Evolutionary conservation across 495 filamentous ascomycete species (phyloP).

Genomic region (Lichina pygmaea): DNA sequence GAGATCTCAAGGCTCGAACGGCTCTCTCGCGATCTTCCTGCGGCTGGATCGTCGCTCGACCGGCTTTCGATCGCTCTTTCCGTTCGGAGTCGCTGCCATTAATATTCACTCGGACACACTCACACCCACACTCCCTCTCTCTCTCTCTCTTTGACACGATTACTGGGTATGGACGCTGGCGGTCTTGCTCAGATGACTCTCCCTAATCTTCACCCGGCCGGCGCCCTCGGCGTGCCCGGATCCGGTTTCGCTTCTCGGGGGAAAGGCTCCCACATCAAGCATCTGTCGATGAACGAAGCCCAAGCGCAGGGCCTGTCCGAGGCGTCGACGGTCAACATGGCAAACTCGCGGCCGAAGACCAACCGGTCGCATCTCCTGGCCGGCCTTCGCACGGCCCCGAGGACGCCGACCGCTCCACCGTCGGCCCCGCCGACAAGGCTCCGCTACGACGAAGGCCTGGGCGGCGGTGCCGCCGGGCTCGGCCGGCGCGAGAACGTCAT

Average conservation of each 20-base stretch:
- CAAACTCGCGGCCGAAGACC: constrained; percentile 50
- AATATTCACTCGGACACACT: too few relatives aligned
- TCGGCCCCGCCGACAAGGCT: constrained; percentile 28
- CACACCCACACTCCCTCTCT: too few relatives aligned
- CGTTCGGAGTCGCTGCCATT: too few relatives aligned
- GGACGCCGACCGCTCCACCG: constrained; percentile 45
- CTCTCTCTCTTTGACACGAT: background rate
- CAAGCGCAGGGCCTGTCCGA: constrained; percentile 39
- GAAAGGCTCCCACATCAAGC: constrained; percentile 63
- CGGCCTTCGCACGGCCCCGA: constrained; percentile 77
- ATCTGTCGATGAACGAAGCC: constrained; percentile 30
- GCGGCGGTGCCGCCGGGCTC: background rate
- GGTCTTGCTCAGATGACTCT: constrained; percentile 99
- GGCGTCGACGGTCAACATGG: constrained; percentile 20
- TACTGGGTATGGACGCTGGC: constrained; percentile 82
- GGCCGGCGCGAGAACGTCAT: constrained; percentile 8
- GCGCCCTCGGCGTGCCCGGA: constrained; percentile 38
- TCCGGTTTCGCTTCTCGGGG: constrained; percentile 65
- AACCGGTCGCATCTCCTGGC: constrained; percentile 87
- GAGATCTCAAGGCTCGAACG: too few relatives aligned
- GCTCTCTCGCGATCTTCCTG: too few relatives aligned
- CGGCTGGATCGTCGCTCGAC: too few relatives aligned
- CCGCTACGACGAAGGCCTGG: constrained; percentile 17
- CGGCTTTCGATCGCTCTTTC: too few relatives aligned
- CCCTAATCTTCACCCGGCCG: constrained; percentile 40